Conservation (phyloP, 345 rosid genomes). For the Acer yangbiense region DNA sequence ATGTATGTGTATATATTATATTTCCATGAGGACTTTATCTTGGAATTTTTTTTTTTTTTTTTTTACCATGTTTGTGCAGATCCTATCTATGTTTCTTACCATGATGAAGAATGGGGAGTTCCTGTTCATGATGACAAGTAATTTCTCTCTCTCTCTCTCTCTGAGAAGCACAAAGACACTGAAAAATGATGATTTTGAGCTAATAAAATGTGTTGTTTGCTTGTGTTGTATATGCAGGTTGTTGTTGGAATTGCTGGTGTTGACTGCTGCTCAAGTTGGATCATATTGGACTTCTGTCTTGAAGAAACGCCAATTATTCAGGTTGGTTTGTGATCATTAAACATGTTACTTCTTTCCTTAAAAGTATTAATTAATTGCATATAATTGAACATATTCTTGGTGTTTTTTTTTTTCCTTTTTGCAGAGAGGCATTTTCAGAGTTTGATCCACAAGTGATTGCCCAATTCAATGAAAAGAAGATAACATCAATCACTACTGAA, state of each 20-base stretch:
- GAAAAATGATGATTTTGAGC: background rate
- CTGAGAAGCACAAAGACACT: background rate
- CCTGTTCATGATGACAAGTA: slow-evolving; percentile 75
- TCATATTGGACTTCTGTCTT: slow-evolving; percentile 77
- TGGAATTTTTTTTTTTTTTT: background rate
- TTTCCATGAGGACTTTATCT: too few relatives aligned
- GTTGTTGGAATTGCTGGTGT: slow-evolving; percentile 64
- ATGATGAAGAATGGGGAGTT: slow-evolving; percentile 86
- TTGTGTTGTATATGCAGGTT: slow-evolving; percentile 31
- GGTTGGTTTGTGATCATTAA: slow-evolving; percentile 31
- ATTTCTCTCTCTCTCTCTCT: background rate
- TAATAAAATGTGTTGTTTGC: background rate
- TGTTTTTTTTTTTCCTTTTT: background rate
- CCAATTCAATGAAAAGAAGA: slow-evolving; percentile 49
- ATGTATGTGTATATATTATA: too few relatives aligned
- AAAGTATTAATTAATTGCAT: background rate
- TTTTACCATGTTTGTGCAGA: slow-evolving; percentile 35
- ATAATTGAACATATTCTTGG: background rate
- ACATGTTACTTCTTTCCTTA: background rate
- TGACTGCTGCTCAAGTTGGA: slow-evolving; percentile 78
- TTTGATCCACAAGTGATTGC: slow-evolving; percentile 60
- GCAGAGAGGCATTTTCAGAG: slow-evolving; percentile 61
- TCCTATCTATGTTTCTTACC: slow-evolving; percentile 70
- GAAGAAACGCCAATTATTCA: slow-evolving; percentile 58
- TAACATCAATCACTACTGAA: slow-evolving; percentile 40